Conservation (phyloP, 2,329 filamentous ascomycete genomes). For the Pseudogymnoascus sp. region DNA sequence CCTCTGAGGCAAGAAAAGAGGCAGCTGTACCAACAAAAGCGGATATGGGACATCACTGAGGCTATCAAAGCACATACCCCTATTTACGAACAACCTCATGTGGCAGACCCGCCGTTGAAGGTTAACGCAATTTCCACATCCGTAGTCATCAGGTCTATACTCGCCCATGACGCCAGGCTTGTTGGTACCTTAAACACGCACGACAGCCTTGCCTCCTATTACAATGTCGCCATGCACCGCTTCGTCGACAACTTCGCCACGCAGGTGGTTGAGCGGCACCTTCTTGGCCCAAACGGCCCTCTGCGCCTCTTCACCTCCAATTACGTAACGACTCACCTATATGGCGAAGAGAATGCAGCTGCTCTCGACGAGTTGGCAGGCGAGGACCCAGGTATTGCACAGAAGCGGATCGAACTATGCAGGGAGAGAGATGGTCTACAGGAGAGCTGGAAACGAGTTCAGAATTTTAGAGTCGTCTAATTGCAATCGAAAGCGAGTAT, state of each 20-base stretch:
- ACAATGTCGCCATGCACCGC: constrained; percentile 13
- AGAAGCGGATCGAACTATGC: constrained; percentile 8
- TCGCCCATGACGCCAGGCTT: constrained; percentile 6
- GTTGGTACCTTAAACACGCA: constrained; percentile 11
- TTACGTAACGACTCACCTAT: constrained; percentile 14
- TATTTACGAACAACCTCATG: background rate
- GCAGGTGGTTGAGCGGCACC: constrained; percentile 17
- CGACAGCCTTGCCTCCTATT: constrained; percentile 14
- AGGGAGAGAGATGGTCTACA: constrained; percentile 13
- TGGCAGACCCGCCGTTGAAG: constrained; percentile 3
- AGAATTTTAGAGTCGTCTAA: constrained; percentile 15
- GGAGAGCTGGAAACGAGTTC: constrained; percentile 14
- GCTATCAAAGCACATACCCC: background rate
- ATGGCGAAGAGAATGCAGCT: constrained; percentile 12
- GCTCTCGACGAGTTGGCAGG: constrained; percentile 12
- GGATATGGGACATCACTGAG: constrained; percentile 12
- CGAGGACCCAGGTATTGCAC: constrained; percentile 12
- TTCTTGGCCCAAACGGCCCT: constrained; percentile 14
- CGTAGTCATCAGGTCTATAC: background rate
- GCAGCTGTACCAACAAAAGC: background rate
- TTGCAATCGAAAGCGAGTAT: background rate
- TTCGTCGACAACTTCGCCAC: constrained; percentile 18
- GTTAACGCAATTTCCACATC: background rate
- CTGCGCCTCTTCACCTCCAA: constrained; percentile 13
- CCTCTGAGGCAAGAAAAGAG: constrained; percentile 7